Evolutionary conservation across 2,329 filamentous ascomycete species (phyloP).

Genomic region (Penicillium digitatum): DNA sequence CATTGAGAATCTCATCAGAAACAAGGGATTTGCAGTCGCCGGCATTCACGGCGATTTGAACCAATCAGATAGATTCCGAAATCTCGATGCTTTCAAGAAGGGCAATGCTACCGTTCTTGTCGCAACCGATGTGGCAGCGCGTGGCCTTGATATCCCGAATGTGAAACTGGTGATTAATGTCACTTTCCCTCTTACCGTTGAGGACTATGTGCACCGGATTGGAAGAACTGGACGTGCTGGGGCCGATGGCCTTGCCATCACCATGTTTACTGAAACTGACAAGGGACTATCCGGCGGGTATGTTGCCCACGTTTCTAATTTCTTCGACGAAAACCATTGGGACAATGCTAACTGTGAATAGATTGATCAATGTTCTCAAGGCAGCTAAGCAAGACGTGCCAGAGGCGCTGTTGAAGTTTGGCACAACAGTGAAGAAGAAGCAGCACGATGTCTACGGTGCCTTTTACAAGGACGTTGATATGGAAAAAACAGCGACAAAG

Average conservation of each 20-base stretch:
- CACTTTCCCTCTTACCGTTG: slow-evolving; percentile 89
- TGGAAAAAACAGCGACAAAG: slow-evolving; percentile 80
- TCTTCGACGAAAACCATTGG: not conserved
- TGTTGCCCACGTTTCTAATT: slow-evolving; percentile 41
- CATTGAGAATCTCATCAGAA: slow-evolving; percentile 74
- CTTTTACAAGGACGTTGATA: slow-evolving; percentile 87
- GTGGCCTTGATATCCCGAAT: slow-evolving; percentile 85
- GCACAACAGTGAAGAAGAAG: slow-evolving; percentile 99
- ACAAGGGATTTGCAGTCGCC: slow-evolving; percentile 75
- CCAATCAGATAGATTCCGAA: slow-evolving; percentile 82
- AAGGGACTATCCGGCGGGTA: slow-evolving; percentile 85
- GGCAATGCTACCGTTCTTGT: slow-evolving; percentile 80
- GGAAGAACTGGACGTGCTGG: slow-evolving; percentile 90
- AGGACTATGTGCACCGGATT: slow-evolving; percentile 97
- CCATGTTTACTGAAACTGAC: slow-evolving; percentile 91
- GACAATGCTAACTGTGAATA: slow-evolving; percentile 37
- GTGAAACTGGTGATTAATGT: slow-evolving; percentile 94
- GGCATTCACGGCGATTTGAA: slow-evolving; percentile 91
- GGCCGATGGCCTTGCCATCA: slow-evolving; percentile 82
- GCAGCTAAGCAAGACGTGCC: slow-evolving; percentile 89
- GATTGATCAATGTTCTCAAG: slow-evolving; percentile 89
- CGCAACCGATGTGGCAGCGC: slow-evolving; percentile 56
- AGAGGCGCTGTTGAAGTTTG: slow-evolving; percentile 88
- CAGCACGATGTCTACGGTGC: slow-evolving; percentile 89
- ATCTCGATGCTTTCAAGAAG: slow-evolving; percentile 85